Evolutionary conservation across 139 green algal genomes (phyloP).

Genomic region (Chlamydomonas urium): DNA sequence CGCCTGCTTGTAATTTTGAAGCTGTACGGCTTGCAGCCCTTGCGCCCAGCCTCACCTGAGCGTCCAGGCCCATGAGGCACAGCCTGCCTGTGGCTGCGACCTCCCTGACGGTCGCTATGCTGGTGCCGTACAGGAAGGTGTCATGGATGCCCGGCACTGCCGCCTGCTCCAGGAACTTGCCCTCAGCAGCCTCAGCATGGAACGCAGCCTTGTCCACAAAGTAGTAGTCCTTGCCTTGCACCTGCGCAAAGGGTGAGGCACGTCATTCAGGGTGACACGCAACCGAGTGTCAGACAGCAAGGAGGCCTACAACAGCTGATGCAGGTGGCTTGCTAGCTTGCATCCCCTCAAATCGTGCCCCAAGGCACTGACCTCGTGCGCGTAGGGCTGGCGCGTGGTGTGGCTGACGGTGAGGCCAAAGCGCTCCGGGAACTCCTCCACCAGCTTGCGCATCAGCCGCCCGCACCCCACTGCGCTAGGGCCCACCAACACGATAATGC

Average conservation of each 20-base stretch:
- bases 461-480: constrained; percentile 51
- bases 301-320: too few relatives aligned
- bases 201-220: constrained; percentile 47
- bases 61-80: constrained; percentile 63
- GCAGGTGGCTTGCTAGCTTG: neutral
- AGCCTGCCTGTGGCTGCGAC: constrained; percentile 67
- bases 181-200: constrained; percentile 9
- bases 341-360: neutral
- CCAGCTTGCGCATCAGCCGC: constrained; percentile 41
- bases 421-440: constrained; percentile 51
- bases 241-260: neutral
- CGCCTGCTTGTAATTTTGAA: too few relatives aligned
- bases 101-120: constrained; percentile 51
- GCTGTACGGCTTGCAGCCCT: constrained; percentile 11
- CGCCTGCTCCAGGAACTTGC: constrained; percentile 44
- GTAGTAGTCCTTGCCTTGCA: constrained; percentile 43
- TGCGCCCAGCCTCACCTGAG: constrained; percentile 50
- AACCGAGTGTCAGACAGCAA: too few relatives aligned
- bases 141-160: constrained; percentile 17
- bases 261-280: neutral
- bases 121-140: constrained; percentile 49
- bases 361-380: constrained; percentile 13
- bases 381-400: constrained; percentile 15
- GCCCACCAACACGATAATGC: constrained; percentile 64
- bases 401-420: constrained; percentile 24